These are phyloP conservation scores for Takashimella tepidaria DNA, from an alignment of 1,284 basidiomycete species.

Conservation along the genomic window DNA sequence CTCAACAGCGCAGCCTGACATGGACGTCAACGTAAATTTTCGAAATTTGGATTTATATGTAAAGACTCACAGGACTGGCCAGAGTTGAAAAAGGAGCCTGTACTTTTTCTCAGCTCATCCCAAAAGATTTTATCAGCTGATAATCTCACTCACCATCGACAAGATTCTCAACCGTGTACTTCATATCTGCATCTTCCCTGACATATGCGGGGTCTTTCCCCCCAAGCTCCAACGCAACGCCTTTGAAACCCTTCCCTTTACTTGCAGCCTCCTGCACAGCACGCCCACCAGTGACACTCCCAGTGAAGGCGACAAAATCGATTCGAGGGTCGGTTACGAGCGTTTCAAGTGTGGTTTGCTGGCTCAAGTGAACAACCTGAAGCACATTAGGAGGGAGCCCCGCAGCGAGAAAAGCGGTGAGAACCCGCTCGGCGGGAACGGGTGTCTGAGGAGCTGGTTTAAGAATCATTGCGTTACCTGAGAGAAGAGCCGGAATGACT, in stretches of 20 bases:
- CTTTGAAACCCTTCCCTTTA: conserved; percentile 64
- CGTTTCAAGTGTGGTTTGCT: conserved; percentile 57
- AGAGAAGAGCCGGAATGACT: conserved; percentile 78
- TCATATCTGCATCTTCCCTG: conserved; percentile 73
- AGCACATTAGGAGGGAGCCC: conserved; percentile 72
- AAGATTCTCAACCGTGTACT: conserved; percentile 75
- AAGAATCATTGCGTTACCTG: conserved; percentile 79
- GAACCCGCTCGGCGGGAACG: conserved; percentile 73
- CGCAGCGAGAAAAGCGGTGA: conserved; percentile 61
- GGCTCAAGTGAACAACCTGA: conserved; percentile 73
- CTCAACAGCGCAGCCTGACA: conserved; percentile 56
- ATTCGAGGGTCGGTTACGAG: conserved; percentile 65
- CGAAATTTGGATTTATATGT: no score
- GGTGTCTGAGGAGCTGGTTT: conserved; percentile 96
- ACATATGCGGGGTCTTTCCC: conserved; percentile 97
- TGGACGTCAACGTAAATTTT: no score
- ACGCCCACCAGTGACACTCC: conserved; percentile 59
- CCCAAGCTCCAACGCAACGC: conserved; percentile 65
- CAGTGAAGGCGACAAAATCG: conserved; percentile 84
- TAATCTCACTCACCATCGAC: conserved; percentile 92
- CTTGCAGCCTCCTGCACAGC: conserved; percentile 46
- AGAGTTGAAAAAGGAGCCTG: conserved; percentile 86
- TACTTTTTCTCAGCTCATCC: no score
- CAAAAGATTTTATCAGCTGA: no score
- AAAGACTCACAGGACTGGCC: conserved; percentile 84